These are phyloP conservation scores for Trichophyton benhamiae DNA, from an alignment of 2,329 filamentous ascomycete genomes.

Conservation along the genomic window DNA sequence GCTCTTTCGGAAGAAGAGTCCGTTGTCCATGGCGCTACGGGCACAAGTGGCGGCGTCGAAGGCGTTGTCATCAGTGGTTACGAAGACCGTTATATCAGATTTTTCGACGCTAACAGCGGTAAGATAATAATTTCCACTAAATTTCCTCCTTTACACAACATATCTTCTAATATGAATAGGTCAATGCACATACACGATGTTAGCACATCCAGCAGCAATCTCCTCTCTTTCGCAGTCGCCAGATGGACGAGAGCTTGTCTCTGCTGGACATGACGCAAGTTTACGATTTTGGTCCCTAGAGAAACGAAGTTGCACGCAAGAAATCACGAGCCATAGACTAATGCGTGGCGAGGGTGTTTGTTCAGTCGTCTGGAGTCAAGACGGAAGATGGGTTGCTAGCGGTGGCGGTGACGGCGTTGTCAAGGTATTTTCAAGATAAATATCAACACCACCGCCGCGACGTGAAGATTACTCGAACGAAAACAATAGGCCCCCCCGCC, in stretches of 20 bases:
- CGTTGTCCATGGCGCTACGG: constrained; percentile 67
- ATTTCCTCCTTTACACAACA: constrained; percentile 14
- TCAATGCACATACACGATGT: constrained; percentile 98
- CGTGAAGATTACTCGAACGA: neutral
- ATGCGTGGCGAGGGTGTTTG: constrained; percentile 97
- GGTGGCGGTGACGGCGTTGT: constrained; percentile 91
- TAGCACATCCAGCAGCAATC: constrained; percentile 87
- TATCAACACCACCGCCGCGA: neutral
- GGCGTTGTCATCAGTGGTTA: constrained; percentile 93
- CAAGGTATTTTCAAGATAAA: constrained; percentile 59
- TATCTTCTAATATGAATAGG: constrained; percentile 41
- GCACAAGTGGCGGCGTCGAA: constrained; percentile 69
- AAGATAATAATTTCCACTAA: constrained; percentile 34
- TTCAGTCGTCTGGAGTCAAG: constrained; percentile 87
- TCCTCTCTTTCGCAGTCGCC: constrained; percentile 84
- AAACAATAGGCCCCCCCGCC: neutral
- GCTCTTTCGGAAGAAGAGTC: constrained; percentile 58
- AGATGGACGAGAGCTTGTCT: constrained; percentile 87
- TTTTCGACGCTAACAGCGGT: constrained; percentile 99
- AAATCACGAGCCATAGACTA: constrained; percentile 81
- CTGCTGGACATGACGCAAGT: constrained; percentile 87
- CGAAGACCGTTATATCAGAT: constrained; percentile 88
- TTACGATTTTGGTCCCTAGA: constrained; percentile 96
- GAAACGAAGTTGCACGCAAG: constrained; percentile 88
- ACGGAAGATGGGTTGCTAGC: constrained; percentile 87